A percentile compares a stretch with the other conserved stretches of the same genome.
These are phyloP conservation scores for Styphnolobium japonicum DNA, from an alignment of 306 rosid genomes.

Conservation along the genomic window DNA sequence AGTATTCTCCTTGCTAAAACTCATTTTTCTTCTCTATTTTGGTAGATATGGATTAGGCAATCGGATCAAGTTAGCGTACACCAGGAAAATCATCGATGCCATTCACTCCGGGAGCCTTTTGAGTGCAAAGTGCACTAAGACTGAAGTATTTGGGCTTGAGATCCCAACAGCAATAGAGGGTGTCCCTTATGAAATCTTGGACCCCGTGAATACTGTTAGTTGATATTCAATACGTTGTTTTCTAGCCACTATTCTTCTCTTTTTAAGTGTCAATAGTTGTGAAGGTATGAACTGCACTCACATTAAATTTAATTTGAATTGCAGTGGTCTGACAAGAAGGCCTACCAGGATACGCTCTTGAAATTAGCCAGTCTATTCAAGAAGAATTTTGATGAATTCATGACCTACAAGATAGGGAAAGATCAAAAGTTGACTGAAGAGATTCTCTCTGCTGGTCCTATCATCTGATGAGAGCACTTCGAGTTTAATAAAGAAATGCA, in stretches of 20 bases:
- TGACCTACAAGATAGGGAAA: conserved; percentile 57
- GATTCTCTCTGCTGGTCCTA: conserved; percentile 70
- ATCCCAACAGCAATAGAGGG: conserved; percentile 70
- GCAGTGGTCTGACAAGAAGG: conserved; percentile 76
- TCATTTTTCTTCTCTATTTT: not conserved
- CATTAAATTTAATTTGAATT: not conserved
- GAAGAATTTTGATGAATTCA: conserved; percentile 66
- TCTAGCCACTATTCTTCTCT: not conserved
- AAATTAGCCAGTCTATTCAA: conserved; percentile 65
- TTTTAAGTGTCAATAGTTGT: not conserved
- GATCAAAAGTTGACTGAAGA: conserved; percentile 61
- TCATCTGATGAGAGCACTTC: conserved; percentile 35
- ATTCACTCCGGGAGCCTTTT: conserved; percentile 64
- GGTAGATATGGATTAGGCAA: conserved; percentile 66
- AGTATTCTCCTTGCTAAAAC: conserved; percentile 1
- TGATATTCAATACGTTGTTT: not conserved
- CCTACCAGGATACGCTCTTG: conserved; percentile 48
- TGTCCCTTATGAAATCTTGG: conserved; percentile 72
- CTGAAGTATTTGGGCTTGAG: conserved; percentile 73
- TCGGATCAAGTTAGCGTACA: conserved; percentile 66
- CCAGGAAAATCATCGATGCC: conserved; percentile 76
- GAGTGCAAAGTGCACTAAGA: conserved; percentile 45
- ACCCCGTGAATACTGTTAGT: conserved; percentile 69
- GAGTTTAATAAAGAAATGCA: not conserved
- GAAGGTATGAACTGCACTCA: not conserved